Conservation (phyloP, 164 flowering plant species). For the Buxus sempervirens region DNA sequence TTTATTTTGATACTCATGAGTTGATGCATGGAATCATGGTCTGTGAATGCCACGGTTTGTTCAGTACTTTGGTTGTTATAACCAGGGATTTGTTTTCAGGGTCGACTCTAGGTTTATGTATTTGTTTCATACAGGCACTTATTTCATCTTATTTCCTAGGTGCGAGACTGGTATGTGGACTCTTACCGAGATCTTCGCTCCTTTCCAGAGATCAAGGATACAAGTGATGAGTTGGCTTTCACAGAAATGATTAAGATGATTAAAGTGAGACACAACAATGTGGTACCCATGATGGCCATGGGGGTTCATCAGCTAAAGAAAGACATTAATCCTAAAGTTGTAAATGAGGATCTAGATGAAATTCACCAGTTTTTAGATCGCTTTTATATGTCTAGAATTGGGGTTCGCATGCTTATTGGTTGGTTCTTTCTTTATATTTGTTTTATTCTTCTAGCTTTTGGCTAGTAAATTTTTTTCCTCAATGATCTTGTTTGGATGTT, state of each 20-base stretch:
- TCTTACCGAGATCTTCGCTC: conserved; percentile 82
- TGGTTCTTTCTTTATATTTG: conserved; percentile 15
- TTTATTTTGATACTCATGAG: background rate
- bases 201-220: conserved; percentile 69
- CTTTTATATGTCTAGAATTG: conserved; percentile 96
- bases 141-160: conserved; percentile 38
- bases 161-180: conserved; percentile 95
- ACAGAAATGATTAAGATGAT: conserved; percentile 91
- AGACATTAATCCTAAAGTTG: conserved; percentile 46
- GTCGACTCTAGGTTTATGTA: background rate
- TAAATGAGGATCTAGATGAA: conserved; percentile 52
- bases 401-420: conserved; percentile 98
- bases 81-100: background rate
- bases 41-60: background rate
- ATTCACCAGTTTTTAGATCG: conserved; percentile 94
- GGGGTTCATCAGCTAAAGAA: conserved; percentile 95
- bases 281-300: conserved; percentile 94
- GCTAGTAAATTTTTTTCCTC: background rate
- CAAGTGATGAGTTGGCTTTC: conserved; percentile 68
- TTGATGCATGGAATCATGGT: background rate
- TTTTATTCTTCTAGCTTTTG: background rate
- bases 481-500: background rate
- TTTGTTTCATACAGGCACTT: background rate
- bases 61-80: background rate
- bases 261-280: conserved; percentile 94